These are phyloP conservation scores for Monascus ruber DNA, from an alignment of 2,329 filamentous ascomycete species.

Conservation along the genomic window DNA sequence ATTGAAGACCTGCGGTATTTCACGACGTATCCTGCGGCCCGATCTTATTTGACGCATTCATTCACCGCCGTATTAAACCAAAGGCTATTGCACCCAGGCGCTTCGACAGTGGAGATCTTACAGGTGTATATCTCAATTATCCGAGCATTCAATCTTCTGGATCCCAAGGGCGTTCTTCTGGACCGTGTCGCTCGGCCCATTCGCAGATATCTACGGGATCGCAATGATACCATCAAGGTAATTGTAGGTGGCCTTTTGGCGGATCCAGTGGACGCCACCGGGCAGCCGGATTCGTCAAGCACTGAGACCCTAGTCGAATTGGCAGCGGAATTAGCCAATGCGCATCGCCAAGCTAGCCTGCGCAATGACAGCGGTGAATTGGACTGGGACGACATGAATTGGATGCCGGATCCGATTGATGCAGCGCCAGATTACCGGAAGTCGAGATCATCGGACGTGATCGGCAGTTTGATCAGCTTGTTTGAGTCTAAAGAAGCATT, in stretches of 20 bases:
- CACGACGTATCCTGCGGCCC: conserved; percentile 41
- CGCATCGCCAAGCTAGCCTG: conserved; percentile 28
- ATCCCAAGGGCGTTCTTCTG: conserved; percentile 54
- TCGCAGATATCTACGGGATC: conserved; percentile 50
- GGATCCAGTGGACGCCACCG: conserved; percentile 35
- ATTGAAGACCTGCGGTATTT: conserved; percentile 51
- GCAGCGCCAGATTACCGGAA: conserved; percentile 86
- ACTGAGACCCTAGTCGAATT: conserved; percentile 41
- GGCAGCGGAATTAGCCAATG: conserved; percentile 39
- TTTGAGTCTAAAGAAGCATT: conserved; percentile 85
- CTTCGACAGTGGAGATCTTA: conserved; percentile 55
- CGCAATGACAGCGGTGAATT: conserved; percentile 51
- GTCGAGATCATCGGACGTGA: conserved; percentile 78
- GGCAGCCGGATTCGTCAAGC: conserved; percentile 13
- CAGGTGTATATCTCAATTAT: conserved; percentile 58
- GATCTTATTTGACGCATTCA: conserved; percentile 42
- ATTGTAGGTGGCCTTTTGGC: conserved; percentile 54
- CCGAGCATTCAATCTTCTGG: conserved; percentile 50
- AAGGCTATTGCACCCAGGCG: conserved; percentile 50
- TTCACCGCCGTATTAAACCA: conserved; percentile 44
- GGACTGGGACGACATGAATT: conserved; percentile 86
- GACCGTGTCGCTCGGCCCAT: conserved; percentile 56
- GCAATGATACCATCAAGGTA: conserved; percentile 55
- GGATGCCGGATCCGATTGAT: conserved; percentile 86
- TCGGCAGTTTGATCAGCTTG: conserved; percentile 77